phyloP scores from a whole-genome alignment of 371 early-diverging fungal genomes.

The Circinella minor region DNA sequence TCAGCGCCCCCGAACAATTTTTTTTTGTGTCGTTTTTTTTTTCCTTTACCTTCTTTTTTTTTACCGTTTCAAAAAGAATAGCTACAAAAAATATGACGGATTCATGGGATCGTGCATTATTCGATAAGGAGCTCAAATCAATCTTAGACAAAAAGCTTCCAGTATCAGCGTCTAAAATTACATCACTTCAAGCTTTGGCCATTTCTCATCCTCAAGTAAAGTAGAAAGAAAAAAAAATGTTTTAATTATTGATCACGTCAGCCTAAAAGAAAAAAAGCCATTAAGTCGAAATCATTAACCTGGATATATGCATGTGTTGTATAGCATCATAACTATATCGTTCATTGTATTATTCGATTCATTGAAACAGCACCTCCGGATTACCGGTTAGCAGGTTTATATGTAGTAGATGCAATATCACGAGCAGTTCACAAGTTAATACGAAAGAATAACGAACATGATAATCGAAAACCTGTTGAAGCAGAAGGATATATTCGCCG shows the following conservation, averaged over 20 bases:
- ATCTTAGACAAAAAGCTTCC: conserved; percentile 59
- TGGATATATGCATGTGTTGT: too few species aligned
- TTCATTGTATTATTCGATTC: conserved; percentile 58
- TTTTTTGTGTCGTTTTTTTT: too few species aligned
- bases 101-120: conserved; percentile 55
- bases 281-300: too few species aligned
- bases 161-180: conserved; percentile 70
- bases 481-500: conserved; percentile 41
- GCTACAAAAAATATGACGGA: conserved; percentile 33
- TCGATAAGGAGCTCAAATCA: conserved; percentile 63
- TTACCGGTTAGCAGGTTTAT: conserved; percentile 67
- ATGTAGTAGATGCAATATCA: conserved; percentile 72
- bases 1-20: too few species aligned
- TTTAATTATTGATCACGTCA: background rate
- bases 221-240: background rate
- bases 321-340: conserved; percentile 63
- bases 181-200: conserved; percentile 55
- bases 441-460: conserved; percentile 38
- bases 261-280: background rate
- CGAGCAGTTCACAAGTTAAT: conserved; percentile 50
- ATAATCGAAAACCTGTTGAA: conserved; percentile 24
- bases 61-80: background rate
- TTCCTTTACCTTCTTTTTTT: background rate
- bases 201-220: conserved; percentile 61
- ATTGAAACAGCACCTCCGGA: conserved; percentile 62